Percentiles rank a stretch among this genome's conserved stretches.
Evolutionary conservation across 1,139 yeast species (phyloP).

Genomic region (Maudiozyma humilis): DNA sequence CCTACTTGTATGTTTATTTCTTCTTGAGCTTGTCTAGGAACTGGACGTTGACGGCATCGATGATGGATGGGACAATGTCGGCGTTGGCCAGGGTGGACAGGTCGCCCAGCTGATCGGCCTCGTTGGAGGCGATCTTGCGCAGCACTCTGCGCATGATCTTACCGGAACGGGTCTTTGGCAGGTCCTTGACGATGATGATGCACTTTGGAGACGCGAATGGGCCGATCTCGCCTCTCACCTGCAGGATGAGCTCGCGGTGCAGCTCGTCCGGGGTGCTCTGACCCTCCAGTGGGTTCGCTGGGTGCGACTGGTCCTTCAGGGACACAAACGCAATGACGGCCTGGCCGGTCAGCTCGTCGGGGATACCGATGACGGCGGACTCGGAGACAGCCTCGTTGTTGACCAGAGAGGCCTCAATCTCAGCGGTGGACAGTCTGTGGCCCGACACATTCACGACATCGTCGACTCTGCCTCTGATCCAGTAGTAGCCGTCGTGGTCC

Average conservation of each 20-base stretch:
- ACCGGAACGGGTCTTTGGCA: slow-evolving; percentile 97
- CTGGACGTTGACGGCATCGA: slow-evolving; percentile 37
- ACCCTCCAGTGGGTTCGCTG: slow-evolving; percentile 33
- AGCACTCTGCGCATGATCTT: slow-evolving; percentile 97
- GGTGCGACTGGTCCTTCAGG: slow-evolving; percentile 42
- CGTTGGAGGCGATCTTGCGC: slow-evolving; percentile 83
- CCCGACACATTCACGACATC: slow-evolving; percentile 97
- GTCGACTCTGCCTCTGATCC: slow-evolving; percentile 98
- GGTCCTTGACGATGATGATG: slow-evolving; percentile 76
- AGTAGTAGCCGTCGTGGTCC: slow-evolving; percentile 93
- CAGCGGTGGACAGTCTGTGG: slow-evolving; percentile 94
- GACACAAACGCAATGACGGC: slow-evolving; percentile 93
- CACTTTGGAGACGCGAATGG: slow-evolving; percentile 98
- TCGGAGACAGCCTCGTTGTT: slow-evolving; percentile 79
- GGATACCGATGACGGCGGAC: slow-evolving; percentile 90
- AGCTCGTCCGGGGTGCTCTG: slow-evolving; percentile 43
- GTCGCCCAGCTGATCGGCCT: slow-evolving; percentile 91
- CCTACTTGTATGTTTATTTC: background rate
- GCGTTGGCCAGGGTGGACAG: slow-evolving; percentile 87
- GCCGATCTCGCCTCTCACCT: slow-evolving; percentile 90
- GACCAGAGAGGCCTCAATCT: slow-evolving; percentile 85
- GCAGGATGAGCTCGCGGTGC: slow-evolving; percentile 76
- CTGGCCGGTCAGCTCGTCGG: slow-evolving; percentile 95
- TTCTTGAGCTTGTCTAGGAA: slow-evolving; percentile 13
- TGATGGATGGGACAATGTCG: slow-evolving; percentile 69